These are phyloP conservation scores for Ajuga chamaepitys DNA, from an alignment of 257 asterid genomes.

Conservation along the genomic window DNA sequence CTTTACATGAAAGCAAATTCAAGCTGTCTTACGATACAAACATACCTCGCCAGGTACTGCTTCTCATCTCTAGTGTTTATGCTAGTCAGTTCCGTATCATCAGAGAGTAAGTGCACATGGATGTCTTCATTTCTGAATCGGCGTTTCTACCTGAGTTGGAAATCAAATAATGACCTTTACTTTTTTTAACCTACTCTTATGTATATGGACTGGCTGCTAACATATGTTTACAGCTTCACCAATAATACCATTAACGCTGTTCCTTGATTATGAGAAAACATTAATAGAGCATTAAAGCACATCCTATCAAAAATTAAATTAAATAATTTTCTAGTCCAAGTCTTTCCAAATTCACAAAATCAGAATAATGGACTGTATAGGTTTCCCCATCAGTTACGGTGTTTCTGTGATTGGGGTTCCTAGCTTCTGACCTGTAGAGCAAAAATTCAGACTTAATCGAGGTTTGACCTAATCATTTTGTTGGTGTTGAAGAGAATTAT, in stretches of 20 bases:
- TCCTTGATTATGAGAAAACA: no score
- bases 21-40: constrained; percentile 75
- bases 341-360: not conserved
- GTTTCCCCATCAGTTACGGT: not conserved
- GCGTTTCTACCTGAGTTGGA: not conserved
- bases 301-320: not conserved
- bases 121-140: not conserved
- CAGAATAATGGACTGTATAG: not conserved
- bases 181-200: no score
- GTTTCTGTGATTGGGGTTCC: not conserved
- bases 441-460: not conserved
- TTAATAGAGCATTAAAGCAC: no score
- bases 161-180: not conserved
- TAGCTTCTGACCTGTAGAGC: not conserved
- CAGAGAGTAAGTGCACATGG: not conserved
- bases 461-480: not conserved
- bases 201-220: no score
- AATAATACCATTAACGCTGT: no score
- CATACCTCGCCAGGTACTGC: constrained; percentile 85
- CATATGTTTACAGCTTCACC: no score
- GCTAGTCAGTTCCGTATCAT: not conserved
- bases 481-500: not conserved
- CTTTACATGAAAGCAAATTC: constrained; percentile 47
- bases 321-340: not conserved
- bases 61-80: not conserved